A percentile compares a stretch with the other conserved stretches of the same genome.
phyloP scores from a whole-genome alignment of 2,329 filamentous ascomycete genomes.

The Acarospora socialis region DNA sequence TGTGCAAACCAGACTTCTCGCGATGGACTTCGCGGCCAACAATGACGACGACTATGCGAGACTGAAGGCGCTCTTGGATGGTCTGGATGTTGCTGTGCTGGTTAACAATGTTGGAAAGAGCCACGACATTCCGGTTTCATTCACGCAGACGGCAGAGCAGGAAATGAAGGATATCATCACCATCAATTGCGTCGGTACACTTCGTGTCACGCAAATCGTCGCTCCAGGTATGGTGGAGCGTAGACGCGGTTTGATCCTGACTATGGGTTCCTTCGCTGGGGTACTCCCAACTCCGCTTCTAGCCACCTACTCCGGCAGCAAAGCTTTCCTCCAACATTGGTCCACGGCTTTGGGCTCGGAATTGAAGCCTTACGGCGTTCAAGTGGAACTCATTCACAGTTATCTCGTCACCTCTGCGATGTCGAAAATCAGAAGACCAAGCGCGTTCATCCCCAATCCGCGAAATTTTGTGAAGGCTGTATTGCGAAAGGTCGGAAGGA shows the following conservation, averaged over 20 bases:
- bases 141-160: constrained; percentile 60
- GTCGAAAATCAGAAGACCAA: constrained; percentile 82
- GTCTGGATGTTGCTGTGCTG: constrained; percentile 69
- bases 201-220: constrained; percentile 74
- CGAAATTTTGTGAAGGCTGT: constrained; percentile 67
- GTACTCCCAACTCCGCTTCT: constrained; percentile 83
- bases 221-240: constrained; percentile 73
- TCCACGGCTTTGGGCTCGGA: constrained; percentile 74
- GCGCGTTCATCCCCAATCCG: constrained; percentile 63
- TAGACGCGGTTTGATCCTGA: constrained; percentile 78
- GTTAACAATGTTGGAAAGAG: constrained; percentile 96
- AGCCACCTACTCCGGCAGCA: constrained; percentile 93
- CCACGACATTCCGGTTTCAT: constrained; percentile 83
- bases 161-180: constrained; percentile 85
- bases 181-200: constrained; percentile 85
- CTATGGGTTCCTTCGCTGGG: constrained; percentile 94
- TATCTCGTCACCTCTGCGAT: constrained; percentile 93
- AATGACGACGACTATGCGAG: constrained; percentile 65
- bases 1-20: constrained; percentile 62
- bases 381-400: constrained; percentile 81
- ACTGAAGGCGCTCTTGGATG: constrained; percentile 52
- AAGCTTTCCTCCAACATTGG: constrained; percentile 97
- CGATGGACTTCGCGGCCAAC: constrained; percentile 85
- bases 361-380: constrained; percentile 63
- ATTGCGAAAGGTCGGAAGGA: constrained; percentile 64